Percentiles rank a stretch among this genome's conserved stretches.
phyloP scores from a whole-genome alignment of 495 filamentous ascomycete genomes.

The Tetracladium setigerum region DNA sequence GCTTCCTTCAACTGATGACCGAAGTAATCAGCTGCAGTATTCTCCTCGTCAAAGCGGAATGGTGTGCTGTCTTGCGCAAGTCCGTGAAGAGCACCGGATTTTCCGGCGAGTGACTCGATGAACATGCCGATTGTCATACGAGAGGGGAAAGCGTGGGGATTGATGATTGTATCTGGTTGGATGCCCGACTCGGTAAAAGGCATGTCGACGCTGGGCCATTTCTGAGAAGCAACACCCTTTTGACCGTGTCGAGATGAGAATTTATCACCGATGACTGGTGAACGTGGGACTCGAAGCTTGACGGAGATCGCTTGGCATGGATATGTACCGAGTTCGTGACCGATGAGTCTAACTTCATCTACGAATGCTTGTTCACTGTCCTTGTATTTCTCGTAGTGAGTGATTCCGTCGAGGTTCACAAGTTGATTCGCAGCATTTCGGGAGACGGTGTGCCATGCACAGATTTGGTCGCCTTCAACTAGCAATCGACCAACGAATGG shows the following conservation, averaged over 20 bases:
- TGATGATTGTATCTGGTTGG: conserved; percentile 96
- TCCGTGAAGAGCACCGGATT: conserved; percentile 88
- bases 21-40: conserved; percentile 91
- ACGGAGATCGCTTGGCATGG: conserved; percentile 80
- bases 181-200: conserved; percentile 96
- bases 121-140: conserved; percentile 99
- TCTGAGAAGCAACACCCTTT: conserved; percentile 95
- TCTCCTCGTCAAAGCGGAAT: conserved; percentile 86
- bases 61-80: conserved; percentile 91
- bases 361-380: conserved; percentile 79
- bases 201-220: conserved; percentile 92
- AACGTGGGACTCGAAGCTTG: conserved; percentile 85
- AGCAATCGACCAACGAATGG: conserved; percentile 70
- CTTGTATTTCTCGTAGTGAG: conserved; percentile 85
- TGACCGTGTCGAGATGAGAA: conserved; percentile 98
- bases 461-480: conserved; percentile 72
- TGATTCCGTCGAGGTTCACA: conserved; percentile 70
- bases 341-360: conserved; percentile 87
- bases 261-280: conserved; percentile 94
- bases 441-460: conserved; percentile 82
- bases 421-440: conserved; percentile 68
- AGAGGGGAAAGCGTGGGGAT: conserved; percentile 99
- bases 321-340: conserved; percentile 70
- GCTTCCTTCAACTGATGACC: conserved; percentile 89
- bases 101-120: conserved; percentile 93